phyloP scores from a whole-genome alignment of 2,329 filamentous ascomycete genomes.

The Pseudogymnoascus sp. region DNA sequence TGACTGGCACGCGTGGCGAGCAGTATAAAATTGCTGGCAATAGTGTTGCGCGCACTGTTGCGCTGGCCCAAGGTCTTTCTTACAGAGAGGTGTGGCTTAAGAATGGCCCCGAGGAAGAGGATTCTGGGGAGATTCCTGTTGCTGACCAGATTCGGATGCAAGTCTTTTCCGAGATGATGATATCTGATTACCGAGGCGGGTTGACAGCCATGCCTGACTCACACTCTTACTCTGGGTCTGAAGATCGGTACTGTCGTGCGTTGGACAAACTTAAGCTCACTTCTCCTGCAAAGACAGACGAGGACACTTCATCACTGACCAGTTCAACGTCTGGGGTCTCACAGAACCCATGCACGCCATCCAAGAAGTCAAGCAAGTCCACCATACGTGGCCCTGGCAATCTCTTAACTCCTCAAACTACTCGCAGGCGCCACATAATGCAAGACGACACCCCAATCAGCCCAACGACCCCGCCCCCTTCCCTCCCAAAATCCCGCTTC shows the following conservation, averaged over 20 bases:
- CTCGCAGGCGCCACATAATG: not conserved
- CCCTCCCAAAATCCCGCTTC: not conserved
- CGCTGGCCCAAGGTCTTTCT: conserved; percentile 57
- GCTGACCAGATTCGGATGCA: not conserved
- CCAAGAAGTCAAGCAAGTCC: not conserved
- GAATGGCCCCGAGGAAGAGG: conserved; percentile 12
- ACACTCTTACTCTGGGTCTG: not conserved
- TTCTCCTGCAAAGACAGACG: not conserved
- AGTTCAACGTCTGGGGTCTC: not conserved
- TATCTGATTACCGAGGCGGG: not conserved
- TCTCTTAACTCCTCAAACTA: not conserved
- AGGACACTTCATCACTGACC: not conserved
- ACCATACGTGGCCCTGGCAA: not conserved
- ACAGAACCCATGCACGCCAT: not conserved
- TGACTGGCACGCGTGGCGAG: conserved; percentile 49
- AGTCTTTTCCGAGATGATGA: not conserved
- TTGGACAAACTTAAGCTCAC: not conserved
- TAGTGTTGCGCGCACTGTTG: conserved; percentile 63
- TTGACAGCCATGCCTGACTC: not conserved
- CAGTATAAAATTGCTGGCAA: conserved; percentile 69
- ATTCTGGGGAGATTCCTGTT: not conserved
- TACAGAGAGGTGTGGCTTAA: conserved; percentile 50
- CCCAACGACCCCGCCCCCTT: not conserved
- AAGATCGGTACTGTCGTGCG: not conserved
- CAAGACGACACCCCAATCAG: not conserved